Base-by-base conservation (phyloP, 352 stramenopile species). In the Phytophthora pinifolia region DNA sequence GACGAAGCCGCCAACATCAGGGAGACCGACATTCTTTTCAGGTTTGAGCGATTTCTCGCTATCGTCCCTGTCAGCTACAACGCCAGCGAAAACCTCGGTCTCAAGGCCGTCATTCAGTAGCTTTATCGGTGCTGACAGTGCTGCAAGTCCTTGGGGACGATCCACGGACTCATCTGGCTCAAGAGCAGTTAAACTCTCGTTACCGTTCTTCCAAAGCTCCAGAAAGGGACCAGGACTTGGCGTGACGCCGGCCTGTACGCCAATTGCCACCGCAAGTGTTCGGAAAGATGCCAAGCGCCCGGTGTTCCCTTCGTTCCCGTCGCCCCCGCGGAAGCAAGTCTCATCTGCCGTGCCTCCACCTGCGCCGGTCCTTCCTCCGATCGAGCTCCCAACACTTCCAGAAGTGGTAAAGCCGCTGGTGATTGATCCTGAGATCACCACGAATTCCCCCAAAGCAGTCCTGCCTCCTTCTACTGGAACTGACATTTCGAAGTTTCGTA, bases 401-500 rank as follows among this genome's bases (percentile, higher is more conserved):
- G 46, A 64, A 3, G 27, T 49, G 20, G 47, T 63, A 20, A 35
- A 63, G 51, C 39, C 41, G 14, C 47, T 60, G 51, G 46, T 46
- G 20, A 49, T 67, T 39, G 53, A 67, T 20, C 32, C 33, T 15
- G 43, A 57, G 20, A 7, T 15, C 8, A 55, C 1, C 20, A 47
- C n/a, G 5, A 6, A 45, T 46, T 32, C 37, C 12, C 13, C 31
- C 8, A 43, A 36, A 2, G 32, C 59, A 13, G 42, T 55, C 2
- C 49, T 60, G 14, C 33, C 51, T 39, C 22, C 49, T 9, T 27
- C 39, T 4, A 55, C 59, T 6, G 67, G 43, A 9, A 66, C 59
- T 0, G 76, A 89, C 22, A 60, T 88, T 39, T 79, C 72, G 2
- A 84, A 86, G 39, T 98, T 98, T 54, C 97, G 97, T 33, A 98